Conservation (phyloP, 371 early-diverging fungal species). For the Mucor plumbeus region DNA sequence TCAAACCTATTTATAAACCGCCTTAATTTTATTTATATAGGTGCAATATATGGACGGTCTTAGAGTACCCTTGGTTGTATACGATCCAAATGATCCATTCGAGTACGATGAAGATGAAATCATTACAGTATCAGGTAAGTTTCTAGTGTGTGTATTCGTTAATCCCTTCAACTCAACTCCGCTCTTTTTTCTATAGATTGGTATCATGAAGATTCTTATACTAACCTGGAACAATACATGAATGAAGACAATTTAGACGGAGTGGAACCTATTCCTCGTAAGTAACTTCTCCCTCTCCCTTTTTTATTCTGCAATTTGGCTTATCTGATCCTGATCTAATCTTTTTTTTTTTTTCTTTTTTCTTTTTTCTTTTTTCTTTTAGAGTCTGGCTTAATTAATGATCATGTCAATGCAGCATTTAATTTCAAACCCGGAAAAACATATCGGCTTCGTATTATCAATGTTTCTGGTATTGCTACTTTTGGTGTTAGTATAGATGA, state of each 20-base stretch:
- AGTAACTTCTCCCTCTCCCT: conserved; percentile 1
- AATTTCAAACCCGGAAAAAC: conserved; percentile 34
- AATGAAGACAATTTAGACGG: conserved; percentile 60
- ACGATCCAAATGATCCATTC: conserved; percentile 58
- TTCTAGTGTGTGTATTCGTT: not conserved
- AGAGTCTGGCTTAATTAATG: conserved; percentile 59
- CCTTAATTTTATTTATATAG: not conserved
- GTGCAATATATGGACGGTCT: conserved; percentile 84
- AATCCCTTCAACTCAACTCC: conserved; percentile 3
- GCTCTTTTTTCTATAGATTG: conserved; percentile 49
- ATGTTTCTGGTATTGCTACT: conserved; percentile 69
- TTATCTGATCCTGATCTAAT: not conserved
- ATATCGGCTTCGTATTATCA: conserved; percentile 56
- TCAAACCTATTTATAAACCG: not conserved
- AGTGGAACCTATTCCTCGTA: conserved; percentile 62
- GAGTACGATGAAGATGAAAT: conserved; percentile 71
- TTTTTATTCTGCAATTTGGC: too few species aligned
- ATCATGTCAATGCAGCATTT: conserved; percentile 32
- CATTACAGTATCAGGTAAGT: conserved; percentile 52
- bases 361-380: too few species aligned
- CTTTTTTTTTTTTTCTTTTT: too few species aligned
- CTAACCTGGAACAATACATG: conserved; percentile 48
- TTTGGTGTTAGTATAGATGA: conserved; percentile 73
- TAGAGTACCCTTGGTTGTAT: conserved; percentile 72
- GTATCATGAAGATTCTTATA: conserved; percentile 57